Conservation (phyloP, 805 yeast genomes). For the Saturnispora quitensis region DNA sequence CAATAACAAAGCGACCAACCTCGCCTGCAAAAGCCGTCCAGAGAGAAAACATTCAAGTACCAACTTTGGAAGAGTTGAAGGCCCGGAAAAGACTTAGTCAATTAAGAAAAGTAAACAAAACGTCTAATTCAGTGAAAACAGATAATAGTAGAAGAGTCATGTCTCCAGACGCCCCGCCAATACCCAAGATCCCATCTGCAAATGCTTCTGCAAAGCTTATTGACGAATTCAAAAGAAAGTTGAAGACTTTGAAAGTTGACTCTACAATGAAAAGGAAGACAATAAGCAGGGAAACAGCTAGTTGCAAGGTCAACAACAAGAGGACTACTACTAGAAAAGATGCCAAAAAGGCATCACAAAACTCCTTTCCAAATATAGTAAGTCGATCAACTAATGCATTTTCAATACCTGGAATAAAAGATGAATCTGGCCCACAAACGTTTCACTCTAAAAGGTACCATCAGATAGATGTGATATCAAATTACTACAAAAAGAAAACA, state of each 20-base stretch:
- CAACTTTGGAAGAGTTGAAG: conserved; percentile 5
- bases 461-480: no score
- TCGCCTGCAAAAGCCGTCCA: background rate
- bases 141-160: background rate
- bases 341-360: background rate
- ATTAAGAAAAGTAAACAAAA: background rate
- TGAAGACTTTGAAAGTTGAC: conserved; percentile 11
- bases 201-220: conserved; percentile 13
- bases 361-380: background rate
- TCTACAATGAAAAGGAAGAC: background rate
- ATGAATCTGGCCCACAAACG: no score
- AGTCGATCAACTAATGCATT: no score
- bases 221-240: conserved; percentile 18
- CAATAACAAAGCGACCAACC: background rate
- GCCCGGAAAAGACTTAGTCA: background rate
- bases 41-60: background rate
- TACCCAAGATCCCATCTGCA: conserved; percentile 11
- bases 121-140: background rate
- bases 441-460: no score
- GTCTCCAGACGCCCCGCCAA: conserved; percentile 17
- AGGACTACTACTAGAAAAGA: background rate
- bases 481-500: no score
- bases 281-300: background rate
- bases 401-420: no score
- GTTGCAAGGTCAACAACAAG: background rate